These are phyloP conservation scores for Thymus quinquecostatus DNA, from an alignment of 257 asterid species.

Conservation along the genomic window DNA sequence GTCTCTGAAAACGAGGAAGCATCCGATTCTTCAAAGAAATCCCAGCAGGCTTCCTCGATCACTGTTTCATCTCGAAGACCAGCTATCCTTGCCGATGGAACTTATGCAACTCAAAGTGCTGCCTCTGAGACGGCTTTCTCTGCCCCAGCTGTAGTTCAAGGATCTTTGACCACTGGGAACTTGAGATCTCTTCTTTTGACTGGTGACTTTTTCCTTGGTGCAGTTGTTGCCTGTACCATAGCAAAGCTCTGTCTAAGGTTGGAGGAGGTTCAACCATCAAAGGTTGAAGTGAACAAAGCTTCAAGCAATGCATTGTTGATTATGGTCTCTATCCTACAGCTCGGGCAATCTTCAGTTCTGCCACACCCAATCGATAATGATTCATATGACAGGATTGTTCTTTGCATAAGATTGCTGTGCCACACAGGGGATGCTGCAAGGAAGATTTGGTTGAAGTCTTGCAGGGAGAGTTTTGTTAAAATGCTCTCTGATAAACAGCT, in stretches of 20 bases:
- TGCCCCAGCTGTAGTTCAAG: slow-evolving; percentile 76
- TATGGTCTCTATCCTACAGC: slow-evolving; percentile 87
- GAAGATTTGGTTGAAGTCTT: slow-evolving; percentile 84
- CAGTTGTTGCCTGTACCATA: slow-evolving; percentile 85
- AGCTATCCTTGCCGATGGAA: slow-evolving; percentile 94
- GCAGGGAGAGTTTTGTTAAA: slow-evolving; percentile 88
- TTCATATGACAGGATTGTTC: slow-evolving; percentile 81
- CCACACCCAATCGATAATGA: slow-evolving; percentile 95
- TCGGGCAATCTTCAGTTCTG: slow-evolving; percentile 86
- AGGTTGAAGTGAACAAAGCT: slow-evolving; percentile 76
- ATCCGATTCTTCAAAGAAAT: slow-evolving; percentile 72
- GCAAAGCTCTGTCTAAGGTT: slow-evolving; percentile 80
- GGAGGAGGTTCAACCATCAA: slow-evolving; percentile 91
- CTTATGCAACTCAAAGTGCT: slow-evolving; percentile 97
- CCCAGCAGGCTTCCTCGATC: slow-evolving; percentile 71
- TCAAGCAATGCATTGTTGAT: slow-evolving; percentile 62
- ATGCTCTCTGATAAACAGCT: slow-evolving; percentile 95
- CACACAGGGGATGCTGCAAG: slow-evolving; percentile 70
- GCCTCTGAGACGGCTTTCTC: slow-evolving; percentile 94
- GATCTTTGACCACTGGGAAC: slow-evolving; percentile 66
- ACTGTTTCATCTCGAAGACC: slow-evolving; percentile 95
- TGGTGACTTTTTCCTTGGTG: slow-evolving; percentile 95
- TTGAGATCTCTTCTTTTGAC: slow-evolving; percentile 90
- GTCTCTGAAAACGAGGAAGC: slow-evolving; percentile 77
- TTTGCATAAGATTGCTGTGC: slow-evolving; percentile 75